A percentile compares a stretch with the other conserved stretches of the same genome.
phyloP scores from a whole-genome alignment of 768 basidiomycete species.

The Russula earlei region DNA sequence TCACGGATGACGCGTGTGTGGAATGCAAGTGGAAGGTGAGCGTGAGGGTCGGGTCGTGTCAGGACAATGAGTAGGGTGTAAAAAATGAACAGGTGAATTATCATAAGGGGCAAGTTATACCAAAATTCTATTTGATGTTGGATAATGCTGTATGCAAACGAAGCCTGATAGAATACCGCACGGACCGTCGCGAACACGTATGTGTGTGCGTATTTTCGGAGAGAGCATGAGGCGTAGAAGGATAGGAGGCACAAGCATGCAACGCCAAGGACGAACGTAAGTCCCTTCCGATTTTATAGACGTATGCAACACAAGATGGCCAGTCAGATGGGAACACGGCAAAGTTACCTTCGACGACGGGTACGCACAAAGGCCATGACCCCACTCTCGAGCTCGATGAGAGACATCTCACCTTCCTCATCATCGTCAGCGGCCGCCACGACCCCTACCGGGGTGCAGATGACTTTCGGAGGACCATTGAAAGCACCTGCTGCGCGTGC shows the following conservation, averaged over 20 bases:
- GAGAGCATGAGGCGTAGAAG: background rate
- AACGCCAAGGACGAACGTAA: background rate
- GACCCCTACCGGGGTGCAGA: background rate
- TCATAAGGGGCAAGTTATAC: slow-evolving; percentile 4
- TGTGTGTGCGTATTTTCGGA: slow-evolving; percentile 3
- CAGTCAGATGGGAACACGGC: background rate
- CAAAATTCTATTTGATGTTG: slow-evolving; percentile 4
- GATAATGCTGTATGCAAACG: slow-evolving; percentile 4
- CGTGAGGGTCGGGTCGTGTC: background rate
- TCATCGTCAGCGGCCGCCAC: slow-evolving; percentile 3
- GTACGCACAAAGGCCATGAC: slow-evolving; percentile 16
- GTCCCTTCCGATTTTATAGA: background rate
- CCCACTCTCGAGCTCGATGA: slow-evolving; percentile 18
- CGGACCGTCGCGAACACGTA: background rate
- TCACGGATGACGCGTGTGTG: background rate
- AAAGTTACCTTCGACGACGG: slow-evolving; percentile 11
- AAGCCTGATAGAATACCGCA: background rate
- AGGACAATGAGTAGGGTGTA: background rate
- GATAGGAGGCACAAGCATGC: background rate
- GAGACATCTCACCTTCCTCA: slow-evolving; percentile 16
- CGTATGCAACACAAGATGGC: background rate
- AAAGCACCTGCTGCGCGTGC: background rate
- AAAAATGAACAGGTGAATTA: slow-evolving; percentile 12
- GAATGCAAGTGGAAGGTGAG: background rate
- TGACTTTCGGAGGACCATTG: background rate